Base-by-base conservation (phyloP, 176 grass and related monocot genomes). In the Dactylis glomerata region DNA sequence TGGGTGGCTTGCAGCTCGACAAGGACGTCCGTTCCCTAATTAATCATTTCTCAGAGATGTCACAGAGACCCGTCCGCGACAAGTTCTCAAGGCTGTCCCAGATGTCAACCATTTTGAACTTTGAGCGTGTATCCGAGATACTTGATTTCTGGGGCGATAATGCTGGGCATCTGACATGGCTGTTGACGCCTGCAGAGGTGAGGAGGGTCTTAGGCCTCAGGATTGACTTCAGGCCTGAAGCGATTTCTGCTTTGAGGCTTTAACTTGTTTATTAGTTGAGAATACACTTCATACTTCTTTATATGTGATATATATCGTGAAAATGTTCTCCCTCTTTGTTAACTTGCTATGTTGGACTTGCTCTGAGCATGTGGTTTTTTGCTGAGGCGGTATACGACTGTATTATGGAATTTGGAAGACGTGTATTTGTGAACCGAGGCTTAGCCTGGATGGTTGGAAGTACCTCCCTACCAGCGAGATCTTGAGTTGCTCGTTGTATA, bases 91-190 rank as follows among this genome's bases (percentile, higher is more conserved):
- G 91, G 69, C 87, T 98, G 81, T 98, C 96, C 20, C 93, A 98
- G 77, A 95, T 98, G 41, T 92, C 96, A 0, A 98, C 96, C 5
- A 95, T 98, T 83, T 73, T 98, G 42, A 98, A 98, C 68, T 98
- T 98, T 4, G 93, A 98, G 68, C 89, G 87, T 38, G 93, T 95
- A 30, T 95, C 93, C 3, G 96, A 98, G 86, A 98, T 98, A 63
- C 76, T 98, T 88, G 96, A 98, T 81, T 95, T 98, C 87, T 95
- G 91, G 96, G 93, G 96, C 19, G 96, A 95, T 82, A 98, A 98
- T 88, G 89, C 96, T 10, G 96, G 96, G 10, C 93, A 98, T 82
- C 71, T 98, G 70, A 95, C 96, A 45, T 98, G 96, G 96, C 30
- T 98, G 69, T 89, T 98, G 58, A 98, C 96, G 54, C 96, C 96